Base-by-base conservation (phyloP, 83 land plant genomes). In the Diphasiastrum complanatum region DNA sequence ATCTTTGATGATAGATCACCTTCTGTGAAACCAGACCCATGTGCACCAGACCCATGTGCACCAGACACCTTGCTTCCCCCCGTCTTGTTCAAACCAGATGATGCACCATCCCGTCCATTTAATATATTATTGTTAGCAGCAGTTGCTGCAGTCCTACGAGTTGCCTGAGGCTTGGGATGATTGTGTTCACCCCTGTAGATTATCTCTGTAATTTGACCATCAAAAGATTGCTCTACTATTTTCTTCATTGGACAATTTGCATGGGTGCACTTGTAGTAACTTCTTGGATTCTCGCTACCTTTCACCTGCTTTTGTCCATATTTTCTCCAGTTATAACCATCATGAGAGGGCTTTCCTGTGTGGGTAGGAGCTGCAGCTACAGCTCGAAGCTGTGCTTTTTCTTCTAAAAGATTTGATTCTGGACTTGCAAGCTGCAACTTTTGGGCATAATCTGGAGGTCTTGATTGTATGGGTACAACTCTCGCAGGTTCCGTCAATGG, bases 231-330 rank as follows among this genome's bases (percentile, higher is more conserved):
- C 48, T 84, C 85, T 34, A 84, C 80, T 72, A 81, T 84, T 68
- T 84, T 84, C 78, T 73, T 84, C 35, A 78, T 77, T 47, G 61
- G 88, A 66, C 88, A 84, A 62, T 71, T 70, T 28, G 73, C 68
- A 28, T 81, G 79, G 10, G 88, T 84, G 40, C 88, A 84, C 58
- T 84, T 84, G 57, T 75, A 84, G 2, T n/a, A n/a, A n/a, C n/a
- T n/a, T n/a, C n/a, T n/a, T n/a, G 88, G 88, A 64, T 47, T 75
- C 56, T 84, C 88, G 60, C 88, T 81, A 16, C 82, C 81, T 66
- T 83, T 83, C 8, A 83, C 88, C 26, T 81, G 88, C 38, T 84
- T 84, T 45, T 84, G 85, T 51, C 88, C 88, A 65, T 84, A 84
- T 55, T 84, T 84, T 50, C 88, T 58, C 88, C 85, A 84, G 52